Evolutionary conservation across 2,329 filamentous ascomycete species (phyloP), one percentile per base, ranked within the genome.

Genomic region (Colletotrichum sojae): DNA sequence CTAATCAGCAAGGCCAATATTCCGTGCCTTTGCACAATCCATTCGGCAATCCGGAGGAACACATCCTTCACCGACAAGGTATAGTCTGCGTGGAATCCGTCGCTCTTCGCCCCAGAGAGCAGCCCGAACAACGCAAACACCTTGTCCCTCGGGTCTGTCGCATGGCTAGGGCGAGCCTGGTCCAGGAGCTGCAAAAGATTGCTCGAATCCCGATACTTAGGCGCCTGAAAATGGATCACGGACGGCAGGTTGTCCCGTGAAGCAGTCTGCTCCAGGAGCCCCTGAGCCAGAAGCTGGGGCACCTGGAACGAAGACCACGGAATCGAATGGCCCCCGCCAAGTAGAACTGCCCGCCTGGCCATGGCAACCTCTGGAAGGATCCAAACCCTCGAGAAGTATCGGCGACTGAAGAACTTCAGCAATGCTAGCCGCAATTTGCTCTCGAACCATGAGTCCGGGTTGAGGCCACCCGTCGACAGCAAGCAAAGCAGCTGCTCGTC

Each of bases 311-410:
- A 59, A 0, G 63, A 39, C 65, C 53, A 68, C 1, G 39, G 46
- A 15, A 65, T 27, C 36, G 15, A 31, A 3, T 46, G 36, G 0
- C 20, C 3, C 1, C 53, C 53, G 4, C 61, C 54, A 0, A 66
- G 13, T 25, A 66, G 3, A 10, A 16, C 48, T 0, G 61, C 61
- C 10, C 9, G 46, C 20, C 46, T 52, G 2, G 77, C 76, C 20
- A 70, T 63, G 0, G 69, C 70, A 48, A 78, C 72, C 56, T 78
- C 76, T 31, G 77, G 76, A 10, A 78, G 72, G 13, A 76, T 74
- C 56, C 67, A 69, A 2, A 43, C n/a, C 1, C 67, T 43, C 13
- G 49, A 61, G 18, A 60, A 69, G 36, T 67, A 67, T 16, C 40
- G 55, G 9, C 56, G 49, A 5, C 12, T 0, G 0, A 54, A 12